These are phyloP conservation scores for Medicago lupulina DNA, from an alignment of 306 rosid genomes.

Conservation along the genomic window DNA sequence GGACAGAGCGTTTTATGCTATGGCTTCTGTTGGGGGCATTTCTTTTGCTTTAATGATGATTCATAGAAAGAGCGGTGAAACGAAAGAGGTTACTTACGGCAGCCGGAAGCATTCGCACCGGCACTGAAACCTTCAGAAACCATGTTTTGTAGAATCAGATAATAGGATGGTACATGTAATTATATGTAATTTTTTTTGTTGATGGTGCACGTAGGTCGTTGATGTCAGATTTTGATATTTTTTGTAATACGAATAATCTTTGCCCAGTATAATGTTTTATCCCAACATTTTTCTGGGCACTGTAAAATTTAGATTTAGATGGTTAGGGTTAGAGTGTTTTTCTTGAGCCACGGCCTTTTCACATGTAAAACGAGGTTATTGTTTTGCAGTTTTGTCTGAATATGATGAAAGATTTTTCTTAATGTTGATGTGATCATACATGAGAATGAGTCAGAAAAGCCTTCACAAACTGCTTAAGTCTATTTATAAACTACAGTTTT, in stretches of 20 bases:
- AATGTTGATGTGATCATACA: not conserved
- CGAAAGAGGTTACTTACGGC: slow-evolving; percentile 56
- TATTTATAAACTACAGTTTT: not conserved
- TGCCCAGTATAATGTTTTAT: slow-evolving; percentile 25
- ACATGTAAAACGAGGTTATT: slow-evolving; percentile 23
- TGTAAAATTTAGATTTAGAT: slow-evolving; percentile 35
- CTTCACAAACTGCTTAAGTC: not conserved
- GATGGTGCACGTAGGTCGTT: slow-evolving; percentile 38
- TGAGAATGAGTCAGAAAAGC: not conserved
- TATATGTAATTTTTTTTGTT: slow-evolving; percentile 15
- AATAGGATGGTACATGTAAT: slow-evolving; percentile 28
- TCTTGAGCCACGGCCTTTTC: slow-evolving; percentile 36
- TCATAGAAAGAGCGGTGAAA: slow-evolving; percentile 58
- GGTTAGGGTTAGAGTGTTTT: slow-evolving; percentile 32
- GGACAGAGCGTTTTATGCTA: slow-evolving; percentile 61
- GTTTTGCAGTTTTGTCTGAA: slow-evolving; percentile 25
- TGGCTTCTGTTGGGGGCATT: slow-evolving; percentile 75
- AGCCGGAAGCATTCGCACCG: slow-evolving; percentile 81
- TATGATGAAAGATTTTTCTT: not conserved
- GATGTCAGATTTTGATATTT: slow-evolving; percentile 35
- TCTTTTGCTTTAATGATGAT: slow-evolving; percentile 61
- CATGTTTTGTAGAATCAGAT: slow-evolving; percentile 23
- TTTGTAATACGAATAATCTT: slow-evolving; percentile 25
- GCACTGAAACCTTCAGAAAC: slow-evolving; percentile 54
- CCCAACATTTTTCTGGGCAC: slow-evolving; percentile 23